Base-by-base conservation (phyloP, 768 basidiomycete species). In the Dentipellis fragilis region DNA sequence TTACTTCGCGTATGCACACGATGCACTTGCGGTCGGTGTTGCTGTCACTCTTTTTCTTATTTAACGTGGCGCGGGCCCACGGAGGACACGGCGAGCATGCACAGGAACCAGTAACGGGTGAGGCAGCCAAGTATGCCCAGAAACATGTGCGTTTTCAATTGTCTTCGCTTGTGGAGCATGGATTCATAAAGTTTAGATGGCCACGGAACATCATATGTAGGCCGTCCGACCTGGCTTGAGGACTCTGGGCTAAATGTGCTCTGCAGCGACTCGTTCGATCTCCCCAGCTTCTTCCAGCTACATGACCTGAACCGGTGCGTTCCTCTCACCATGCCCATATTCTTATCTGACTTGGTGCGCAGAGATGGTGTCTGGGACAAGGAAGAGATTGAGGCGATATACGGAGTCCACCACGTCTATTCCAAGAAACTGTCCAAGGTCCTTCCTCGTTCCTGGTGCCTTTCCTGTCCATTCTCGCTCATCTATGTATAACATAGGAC, bases 351-450 rank as follows among this genome's bases (percentile, higher is more conserved):
- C 51, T 40, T 22, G 21, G 37, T 10, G 10, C 42, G 48, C 2
- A 89, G 87, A 39, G 83, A 98, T 65, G 90, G 90, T 0, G 64
- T 79, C 53, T 92, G 92, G 85, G 85, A 90, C 66, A 75, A 75
- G 57, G 84, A 84, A 54, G 95, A 99, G 68, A 87, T 99, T 58
- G 88, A 96, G 69, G 93, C 93, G 17, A 83, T 99, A 39, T 99
- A 99, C 62, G 95, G 95, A 53, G 87, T 97, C 8, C 93, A 96
- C 68, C 94, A 97, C 65, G 77, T 92, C 55, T 90, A 87, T 67
- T 88, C 85, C 46, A 85, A 85, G 74, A 85, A 85, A 72, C 81
- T 86, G 70, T 89, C 84, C 35, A 85, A 82, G 76, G 87, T 79
- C 56, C 22, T 29, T 5, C 42, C 49, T 48, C 36, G 12, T n/a